Conservation (phyloP, 139 green algal species). For the Chlorella sorokiniana region DNA sequence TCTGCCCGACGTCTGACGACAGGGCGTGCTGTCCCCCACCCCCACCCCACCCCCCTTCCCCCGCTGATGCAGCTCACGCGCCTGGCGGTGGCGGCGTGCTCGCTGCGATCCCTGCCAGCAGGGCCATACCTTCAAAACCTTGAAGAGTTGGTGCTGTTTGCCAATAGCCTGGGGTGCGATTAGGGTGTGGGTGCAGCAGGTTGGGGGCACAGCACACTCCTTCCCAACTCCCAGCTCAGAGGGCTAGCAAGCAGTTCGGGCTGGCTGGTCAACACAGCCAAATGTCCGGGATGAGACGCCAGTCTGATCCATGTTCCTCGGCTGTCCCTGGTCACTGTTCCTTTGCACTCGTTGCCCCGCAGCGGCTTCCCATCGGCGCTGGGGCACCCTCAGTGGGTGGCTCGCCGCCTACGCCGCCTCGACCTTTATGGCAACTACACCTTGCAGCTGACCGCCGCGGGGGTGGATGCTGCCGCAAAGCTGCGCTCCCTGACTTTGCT, state of each 20-base stretch:
- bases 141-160: neutral
- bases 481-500: neutral
- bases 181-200: too few relatives aligned
- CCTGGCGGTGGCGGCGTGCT: neutral
- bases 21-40: neutral
- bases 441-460: neutral
- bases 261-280: neutral
- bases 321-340: too few relatives aligned
- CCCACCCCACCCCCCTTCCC: too few relatives aligned
- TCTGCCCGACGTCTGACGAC: neutral
- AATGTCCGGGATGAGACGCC: too few relatives aligned
- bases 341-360: neutral
- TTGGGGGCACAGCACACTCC: too few relatives aligned
- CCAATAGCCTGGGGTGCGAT: conserved; percentile 17
- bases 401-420: neutral
- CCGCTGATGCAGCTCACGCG: neutral
- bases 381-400: neutral
- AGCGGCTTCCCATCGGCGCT: neutral
- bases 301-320: too few relatives aligned
- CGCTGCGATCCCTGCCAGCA: neutral
- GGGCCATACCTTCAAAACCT: conserved; percentile 18
- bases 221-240: too few relatives aligned
- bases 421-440: neutral
- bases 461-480: neutral
- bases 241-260: too few relatives aligned